Evolutionary conservation across 371 early-diverging fungal species (phyloP), one percentile per base, ranked within the genome.

Genomic region (Saksenaea oblongispora): DNA sequence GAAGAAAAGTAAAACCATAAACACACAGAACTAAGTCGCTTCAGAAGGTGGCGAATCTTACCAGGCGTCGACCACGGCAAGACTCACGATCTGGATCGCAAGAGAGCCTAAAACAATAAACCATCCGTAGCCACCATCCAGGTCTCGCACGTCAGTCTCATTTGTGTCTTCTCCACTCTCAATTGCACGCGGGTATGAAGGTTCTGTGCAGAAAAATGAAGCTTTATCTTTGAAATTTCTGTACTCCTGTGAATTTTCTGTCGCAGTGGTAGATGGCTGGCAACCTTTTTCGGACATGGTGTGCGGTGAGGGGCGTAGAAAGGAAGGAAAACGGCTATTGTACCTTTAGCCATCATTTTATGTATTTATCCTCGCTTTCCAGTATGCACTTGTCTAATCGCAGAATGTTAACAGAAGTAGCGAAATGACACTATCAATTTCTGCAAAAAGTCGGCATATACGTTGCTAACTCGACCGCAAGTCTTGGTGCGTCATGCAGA

Each of bases 91-190:
- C 55, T 83, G 79, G 53, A 82, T 81, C n/a, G 86, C 54, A 66
- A 83, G 87, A 4, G 81, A 76, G 1, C 81, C 72, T 0, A 72
- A 51, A 2, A 85, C 86, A 4, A 85, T 81, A 2, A 78, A 42
- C 87, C 87, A 89, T 1, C 81, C 87, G 35, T 82, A 80, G 7
- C 72, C 59, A 28, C 85, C 82, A 44, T 84, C 88, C 7, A 11
- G 22, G 11, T 10, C 47, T 2, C 22, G 47, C 3, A 18, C 5
- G 18, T 18, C 17, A 8, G 2, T 0, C 1, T 47, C 47, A n/a
- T n/a, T 22, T 18, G 47, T 47, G 47, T 10, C 24, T 47, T 47
- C 22, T 1, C 22, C 47, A 22, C 22, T 18, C 7, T 26, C 24
- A 8, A 47, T 1, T 18, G 3, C 18, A 10, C 3, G 17, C 18